A percentile compares a stretch with the other conserved stretches of the same genome.
These are phyloP conservation scores for Lactarius evosmus DNA, from an alignment of 768 basidiomycete species.

Conservation along the genomic window DNA sequence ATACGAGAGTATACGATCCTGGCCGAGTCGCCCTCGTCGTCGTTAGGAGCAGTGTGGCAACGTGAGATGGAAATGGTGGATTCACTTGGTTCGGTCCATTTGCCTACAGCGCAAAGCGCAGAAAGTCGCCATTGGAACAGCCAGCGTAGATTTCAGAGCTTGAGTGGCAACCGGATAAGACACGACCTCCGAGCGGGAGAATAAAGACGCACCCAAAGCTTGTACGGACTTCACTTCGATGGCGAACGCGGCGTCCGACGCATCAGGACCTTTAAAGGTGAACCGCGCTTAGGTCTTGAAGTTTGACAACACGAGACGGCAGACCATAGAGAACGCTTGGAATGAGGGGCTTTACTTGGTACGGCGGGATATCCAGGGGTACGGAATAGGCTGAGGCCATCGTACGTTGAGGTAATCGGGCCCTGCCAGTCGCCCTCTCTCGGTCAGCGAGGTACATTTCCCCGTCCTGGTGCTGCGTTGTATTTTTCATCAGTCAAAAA, in stretches of 20 bases:
- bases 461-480: not conserved
- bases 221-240: constrained; percentile 33
- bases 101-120: constrained; percentile 71
- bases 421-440: not conserved
- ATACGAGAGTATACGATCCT: constrained; percentile 31
- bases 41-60: not conserved
- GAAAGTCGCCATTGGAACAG: constrained; percentile 77
- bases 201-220: constrained; percentile 29
- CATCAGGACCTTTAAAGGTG: not conserved
- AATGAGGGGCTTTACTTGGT: not conserved
- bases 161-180: constrained; percentile 33
- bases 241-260: not conserved
- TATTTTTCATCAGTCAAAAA: not conserved
- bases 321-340: not conserved
- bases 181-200: not conserved
- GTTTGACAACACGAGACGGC: not conserved
- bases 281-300: not conserved
- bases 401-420: not conserved
- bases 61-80: not conserved
- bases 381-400: constrained; percentile 31
- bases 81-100: constrained; percentile 47
- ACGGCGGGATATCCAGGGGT: constrained; percentile 42
- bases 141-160: constrained; percentile 87
- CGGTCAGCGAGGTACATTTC: not conserved
- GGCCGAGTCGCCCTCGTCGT: constrained; percentile 27